phyloP scores from a whole-genome alignment of 768 basidiomycete genomes.

The Paxillus involutus region DNA sequence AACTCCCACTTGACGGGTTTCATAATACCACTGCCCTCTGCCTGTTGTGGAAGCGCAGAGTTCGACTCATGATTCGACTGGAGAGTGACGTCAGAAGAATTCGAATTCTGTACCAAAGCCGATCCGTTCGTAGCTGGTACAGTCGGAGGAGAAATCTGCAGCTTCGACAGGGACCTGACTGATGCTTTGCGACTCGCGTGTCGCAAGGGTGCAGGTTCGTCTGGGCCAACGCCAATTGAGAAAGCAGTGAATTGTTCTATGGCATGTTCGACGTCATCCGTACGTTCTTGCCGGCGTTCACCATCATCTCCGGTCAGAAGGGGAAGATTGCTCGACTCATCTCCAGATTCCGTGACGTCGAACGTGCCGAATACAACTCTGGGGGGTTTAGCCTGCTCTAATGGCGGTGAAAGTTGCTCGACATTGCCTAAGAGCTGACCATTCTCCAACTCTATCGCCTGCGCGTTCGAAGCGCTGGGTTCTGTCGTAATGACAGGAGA shows the following conservation, averaged over 20 bases:
- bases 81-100: neutral
- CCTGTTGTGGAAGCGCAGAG: neutral
- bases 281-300: slow-evolving; percentile 2
- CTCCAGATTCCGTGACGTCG: slow-evolving; percentile 25
- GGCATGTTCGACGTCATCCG: slow-evolving; percentile 16
- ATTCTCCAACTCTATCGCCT: slow-evolving; percentile 5
- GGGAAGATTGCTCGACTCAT: neutral
- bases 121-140: neutral
- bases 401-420: neutral
- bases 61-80: neutral
- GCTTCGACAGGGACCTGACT: slow-evolving; percentile 15
- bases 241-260: slow-evolving; percentile 37
- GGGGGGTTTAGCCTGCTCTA: slow-evolving; percentile 5
- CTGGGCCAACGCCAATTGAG: slow-evolving; percentile 45
- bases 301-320: neutral
- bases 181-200: slow-evolving; percentile 27
- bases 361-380: slow-evolving; percentile 56
- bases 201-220: slow-evolving; percentile 31
- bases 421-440: neutral
- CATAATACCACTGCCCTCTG: slow-evolving; percentile 11
- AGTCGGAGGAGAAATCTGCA: neutral
- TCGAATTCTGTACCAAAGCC: neutral
- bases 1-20: slow-evolving; percentile 53
- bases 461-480: slow-evolving; percentile 1
- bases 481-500: slow-evolving; percentile 16